phyloP scores from a whole-genome alignment of 1,284 basidiomycete genomes.

The Ustilago sp. region DNA sequence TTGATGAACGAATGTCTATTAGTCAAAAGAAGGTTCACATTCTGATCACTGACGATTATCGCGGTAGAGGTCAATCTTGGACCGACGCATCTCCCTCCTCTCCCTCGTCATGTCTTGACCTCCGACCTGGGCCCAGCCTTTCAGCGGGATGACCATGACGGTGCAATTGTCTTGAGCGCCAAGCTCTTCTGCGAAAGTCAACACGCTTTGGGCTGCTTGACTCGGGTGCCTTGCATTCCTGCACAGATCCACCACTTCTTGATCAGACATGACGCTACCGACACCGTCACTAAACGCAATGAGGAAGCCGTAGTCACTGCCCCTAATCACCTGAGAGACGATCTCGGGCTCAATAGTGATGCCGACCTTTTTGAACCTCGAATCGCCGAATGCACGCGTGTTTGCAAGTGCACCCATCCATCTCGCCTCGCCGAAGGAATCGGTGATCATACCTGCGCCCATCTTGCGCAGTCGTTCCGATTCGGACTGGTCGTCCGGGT shows the following conservation, averaged over 20 bases:
- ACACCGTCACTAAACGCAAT: slow-evolving; percentile 78
- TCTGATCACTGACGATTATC: slow-evolving; percentile 47
- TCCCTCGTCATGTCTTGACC: slow-evolving; percentile 82
- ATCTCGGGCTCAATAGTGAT: slow-evolving; percentile 94
- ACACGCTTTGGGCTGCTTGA: slow-evolving; percentile 82
- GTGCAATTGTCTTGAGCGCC: slow-evolving; percentile 90
- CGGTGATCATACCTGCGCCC: slow-evolving; percentile 88
- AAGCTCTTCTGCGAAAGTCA: slow-evolving; percentile 89
- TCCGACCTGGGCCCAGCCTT: slow-evolving; percentile 86
- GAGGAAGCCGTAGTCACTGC: slow-evolving; percentile 58
- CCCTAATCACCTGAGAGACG: slow-evolving; percentile 79
- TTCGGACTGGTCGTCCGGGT: slow-evolving; percentile 88
- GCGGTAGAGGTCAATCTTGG: slow-evolving; percentile 56
- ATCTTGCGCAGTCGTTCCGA: slow-evolving; percentile 84
- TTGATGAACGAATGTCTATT: slow-evolving; percentile 12
- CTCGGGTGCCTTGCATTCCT: slow-evolving; percentile 80
- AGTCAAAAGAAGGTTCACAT: not conserved
- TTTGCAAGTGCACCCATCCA: slow-evolving; percentile 98
- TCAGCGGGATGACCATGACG: slow-evolving; percentile 88
- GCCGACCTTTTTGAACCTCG: slow-evolving; percentile 79
- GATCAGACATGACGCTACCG: slow-evolving; percentile 88
- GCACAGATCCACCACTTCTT: slow-evolving; percentile 92
- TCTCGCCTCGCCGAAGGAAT: slow-evolving; percentile 92
- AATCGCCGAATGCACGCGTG: slow-evolving; percentile 92
- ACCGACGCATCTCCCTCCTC: slow-evolving; percentile 49